Evolutionary conservation across 2,329 filamentous ascomycete species (phyloP).

Genomic region (Colletotrichum sojae): DNA sequence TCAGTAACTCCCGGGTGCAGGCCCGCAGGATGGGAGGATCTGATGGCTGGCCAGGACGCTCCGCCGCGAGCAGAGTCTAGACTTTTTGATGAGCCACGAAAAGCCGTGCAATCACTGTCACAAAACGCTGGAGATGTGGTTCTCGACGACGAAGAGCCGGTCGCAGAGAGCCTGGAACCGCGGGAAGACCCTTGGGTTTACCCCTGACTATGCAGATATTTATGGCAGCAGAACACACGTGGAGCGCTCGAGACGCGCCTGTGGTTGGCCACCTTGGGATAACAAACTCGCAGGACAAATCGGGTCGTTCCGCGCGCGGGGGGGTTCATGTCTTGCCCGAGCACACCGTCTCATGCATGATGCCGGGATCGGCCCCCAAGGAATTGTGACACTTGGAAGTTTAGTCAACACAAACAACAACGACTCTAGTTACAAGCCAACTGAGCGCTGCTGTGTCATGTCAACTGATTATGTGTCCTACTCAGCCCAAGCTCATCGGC

Average conservation of each 20-base stretch:
- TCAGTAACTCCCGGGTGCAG: constrained; percentile 4
- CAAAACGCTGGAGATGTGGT: not conserved
- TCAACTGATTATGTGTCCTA: not conserved
- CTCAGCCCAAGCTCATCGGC: not conserved
- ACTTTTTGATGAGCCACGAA: constrained; percentile 7
- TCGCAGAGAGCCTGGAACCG: constrained; percentile 14
- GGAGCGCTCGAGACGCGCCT: not conserved
- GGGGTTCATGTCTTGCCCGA: not conserved
- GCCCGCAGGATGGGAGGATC: not conserved
- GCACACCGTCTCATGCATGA: constrained; percentile 17
- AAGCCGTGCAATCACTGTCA: constrained; percentile 11
- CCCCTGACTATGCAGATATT: constrained; percentile 29
- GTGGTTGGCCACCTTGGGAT: constrained; percentile 32
- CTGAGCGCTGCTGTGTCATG: constrained; percentile 12
- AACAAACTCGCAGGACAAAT: constrained; percentile 27
- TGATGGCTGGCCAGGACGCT: not conserved
- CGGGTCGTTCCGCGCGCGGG: constrained; percentile 36
- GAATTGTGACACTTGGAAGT: too few species aligned
- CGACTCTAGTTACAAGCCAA: constrained; percentile 10
- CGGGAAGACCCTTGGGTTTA: constrained; percentile 21
- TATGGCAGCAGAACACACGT: constrained; percentile 6
- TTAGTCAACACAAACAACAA: not conserved
- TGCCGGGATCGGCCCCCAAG: constrained; percentile 23
- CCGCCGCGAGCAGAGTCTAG: constrained; percentile 5
- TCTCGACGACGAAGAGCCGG: not conserved